Evolutionary conservation across 805 yeast species (phyloP).

Genomic region (Saccharomycopsis sp.): DNA sequence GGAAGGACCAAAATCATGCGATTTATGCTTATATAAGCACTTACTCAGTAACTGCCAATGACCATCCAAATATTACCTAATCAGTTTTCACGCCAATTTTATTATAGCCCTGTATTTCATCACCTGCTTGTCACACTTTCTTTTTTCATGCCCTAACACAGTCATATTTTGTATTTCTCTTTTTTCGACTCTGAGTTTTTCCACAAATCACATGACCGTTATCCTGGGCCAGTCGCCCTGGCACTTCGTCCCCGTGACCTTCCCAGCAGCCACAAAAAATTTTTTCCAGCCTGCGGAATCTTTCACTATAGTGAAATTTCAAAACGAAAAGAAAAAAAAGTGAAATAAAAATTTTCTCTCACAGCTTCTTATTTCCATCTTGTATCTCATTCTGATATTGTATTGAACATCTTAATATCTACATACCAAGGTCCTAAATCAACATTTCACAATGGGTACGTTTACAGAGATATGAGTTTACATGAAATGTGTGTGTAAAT

Average conservation of each 20-base stretch:
- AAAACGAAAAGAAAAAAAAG: neutral
- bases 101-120: too few species aligned
- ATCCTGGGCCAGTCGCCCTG: neutral
- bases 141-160: neutral
- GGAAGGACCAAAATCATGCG: neutral
- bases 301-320: neutral
- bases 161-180: neutral
- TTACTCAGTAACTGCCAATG: too few species aligned
- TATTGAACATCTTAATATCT: neutral
- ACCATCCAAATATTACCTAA: too few species aligned
- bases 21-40: neutral
- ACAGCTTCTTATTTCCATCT: neutral
- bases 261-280: neutral
- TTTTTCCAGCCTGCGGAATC: neutral
- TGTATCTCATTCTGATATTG: neutral
- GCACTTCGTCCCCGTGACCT: neutral
- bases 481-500: too few species aligned
- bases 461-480: neutral
- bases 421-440: neutral
- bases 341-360: slow-evolving; percentile 1
- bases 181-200: neutral
- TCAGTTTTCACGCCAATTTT: too few species aligned
- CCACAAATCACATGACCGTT: neutral
- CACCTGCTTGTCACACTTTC: too few species aligned
- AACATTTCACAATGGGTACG: slow-evolving; percentile 2